phyloP scores from a whole-genome alignment of 345 rosid species.

The Clausena lansium region DNA sequence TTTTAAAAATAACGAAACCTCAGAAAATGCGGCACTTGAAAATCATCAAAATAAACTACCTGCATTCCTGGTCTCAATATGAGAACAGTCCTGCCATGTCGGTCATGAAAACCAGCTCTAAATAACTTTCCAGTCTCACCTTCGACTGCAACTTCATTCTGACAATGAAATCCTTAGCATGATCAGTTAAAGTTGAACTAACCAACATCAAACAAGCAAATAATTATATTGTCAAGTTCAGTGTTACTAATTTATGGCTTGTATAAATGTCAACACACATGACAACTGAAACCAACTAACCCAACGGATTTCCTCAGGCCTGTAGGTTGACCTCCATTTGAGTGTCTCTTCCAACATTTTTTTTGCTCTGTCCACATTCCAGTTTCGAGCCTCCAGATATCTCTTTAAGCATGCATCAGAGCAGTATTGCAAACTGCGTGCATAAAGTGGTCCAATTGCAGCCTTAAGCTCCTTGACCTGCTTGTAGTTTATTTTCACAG shows the following conservation, averaged over 20 bases:
- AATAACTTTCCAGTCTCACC: slow-evolving; percentile 91
- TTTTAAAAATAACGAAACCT: slow-evolving; percentile 8
- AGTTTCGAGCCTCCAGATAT: slow-evolving; percentile 82
- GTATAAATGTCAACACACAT: neutral
- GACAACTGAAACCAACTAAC: slow-evolving; percentile 32
- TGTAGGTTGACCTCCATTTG: slow-evolving; percentile 74
- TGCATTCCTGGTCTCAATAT: slow-evolving; percentile 88
- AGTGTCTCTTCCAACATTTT: slow-evolving; percentile 83
- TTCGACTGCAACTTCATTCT: slow-evolving; percentile 78
- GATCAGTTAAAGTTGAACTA: slow-evolving; percentile 8
- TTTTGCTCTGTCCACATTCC: slow-evolving; percentile 77
- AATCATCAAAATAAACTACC: slow-evolving; percentile 36
- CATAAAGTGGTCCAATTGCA: slow-evolving; percentile 61
- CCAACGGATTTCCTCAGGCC: slow-evolving; percentile 90
- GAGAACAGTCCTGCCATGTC: slow-evolving; percentile 78
- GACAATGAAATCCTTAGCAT: slow-evolving; percentile 10
- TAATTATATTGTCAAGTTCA: neutral
- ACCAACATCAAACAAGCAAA: neutral
- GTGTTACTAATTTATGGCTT: neutral
- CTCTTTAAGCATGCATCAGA: slow-evolving; percentile 81
- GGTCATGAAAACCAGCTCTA: slow-evolving; percentile 85
- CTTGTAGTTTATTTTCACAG: neutral
- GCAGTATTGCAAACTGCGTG: slow-evolving; percentile 47
- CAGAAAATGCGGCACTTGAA: neutral
- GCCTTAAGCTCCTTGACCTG: slow-evolving; percentile 66